These are phyloP conservation scores for Aphanomyces invadans DNA, from an alignment of 352 stramenopile species.

Conservation along the genomic window DNA sequence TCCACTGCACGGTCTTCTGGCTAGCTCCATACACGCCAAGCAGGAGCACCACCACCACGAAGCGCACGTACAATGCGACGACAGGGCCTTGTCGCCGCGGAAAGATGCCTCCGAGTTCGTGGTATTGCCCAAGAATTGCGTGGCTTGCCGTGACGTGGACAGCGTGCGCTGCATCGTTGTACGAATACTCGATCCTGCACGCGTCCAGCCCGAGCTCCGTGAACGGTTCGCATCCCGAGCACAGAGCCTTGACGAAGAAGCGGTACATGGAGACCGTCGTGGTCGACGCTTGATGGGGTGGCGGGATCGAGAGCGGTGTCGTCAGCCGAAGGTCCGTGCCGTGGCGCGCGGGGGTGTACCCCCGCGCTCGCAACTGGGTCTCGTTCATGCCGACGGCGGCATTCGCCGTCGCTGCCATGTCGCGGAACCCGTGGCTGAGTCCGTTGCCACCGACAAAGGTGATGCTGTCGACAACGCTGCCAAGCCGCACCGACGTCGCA, in stretches of 20 bases:
- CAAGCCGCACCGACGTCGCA: background rate
- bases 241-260: background rate
- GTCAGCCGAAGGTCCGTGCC: constrained; percentile 13
- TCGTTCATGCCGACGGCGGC: background rate
- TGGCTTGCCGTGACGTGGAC: background rate
- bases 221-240: constrained; percentile 14
- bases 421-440: background rate
- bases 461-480: background rate
- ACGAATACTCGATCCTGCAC: constrained; percentile 2
- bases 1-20: constrained; percentile 15
- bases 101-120: constrained; percentile 1
- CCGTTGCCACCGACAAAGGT: constrained; percentile 6
- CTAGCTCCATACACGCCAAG: background rate
- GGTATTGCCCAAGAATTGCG: background rate
- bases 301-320: background rate
- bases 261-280: constrained; percentile 6
- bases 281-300: background rate
- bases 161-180: background rate
- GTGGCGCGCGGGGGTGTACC: constrained; percentile 3
- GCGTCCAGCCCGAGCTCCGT: background rate
- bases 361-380: background rate
- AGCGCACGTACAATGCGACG: constrained; percentile 1
- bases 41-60: background rate
- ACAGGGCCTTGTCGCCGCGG: background rate
- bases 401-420: background rate